Percentiles rank a stretch among this genome's conserved stretches.
These are phyloP conservation scores for Trichoderma gamsii DNA, from an alignment of 495 filamentous ascomycete species.

Conservation along the genomic window DNA sequence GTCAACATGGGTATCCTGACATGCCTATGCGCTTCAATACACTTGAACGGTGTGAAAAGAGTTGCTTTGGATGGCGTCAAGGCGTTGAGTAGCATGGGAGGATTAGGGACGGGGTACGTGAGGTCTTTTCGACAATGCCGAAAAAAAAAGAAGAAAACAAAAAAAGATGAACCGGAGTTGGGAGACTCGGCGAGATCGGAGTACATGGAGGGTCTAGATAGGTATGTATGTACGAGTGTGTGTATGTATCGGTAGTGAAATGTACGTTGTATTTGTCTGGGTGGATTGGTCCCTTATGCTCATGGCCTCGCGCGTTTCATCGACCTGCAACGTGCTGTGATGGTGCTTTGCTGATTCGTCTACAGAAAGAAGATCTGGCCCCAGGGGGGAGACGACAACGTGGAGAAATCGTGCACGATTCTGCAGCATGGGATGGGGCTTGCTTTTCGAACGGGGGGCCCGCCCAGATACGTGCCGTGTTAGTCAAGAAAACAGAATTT, in stretches of 20 bases:
- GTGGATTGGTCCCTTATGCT: not conserved
- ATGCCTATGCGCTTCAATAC: not conserved
- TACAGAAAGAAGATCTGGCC: not conserved
- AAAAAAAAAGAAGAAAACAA: not conserved
- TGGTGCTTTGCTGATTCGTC: not conserved
- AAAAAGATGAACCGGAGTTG: not conserved
- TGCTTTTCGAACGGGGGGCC: too few relatives aligned
- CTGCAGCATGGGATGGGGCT: too few relatives aligned
- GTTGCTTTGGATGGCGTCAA: not conserved
- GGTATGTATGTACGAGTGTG: constrained; percentile 6
- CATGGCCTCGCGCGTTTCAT: not conserved
- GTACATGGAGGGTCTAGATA: not conserved
- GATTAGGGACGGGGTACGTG: not conserved
- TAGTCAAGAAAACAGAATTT: not conserved
- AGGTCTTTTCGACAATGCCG: not conserved
- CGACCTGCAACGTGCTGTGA: not conserved
- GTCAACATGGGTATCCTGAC: not conserved
- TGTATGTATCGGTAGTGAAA: constrained; percentile 1
- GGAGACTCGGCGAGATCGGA: not conserved
- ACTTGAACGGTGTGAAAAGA: not conserved
- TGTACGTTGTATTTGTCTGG: constrained; percentile 2
- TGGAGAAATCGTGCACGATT: too few relatives aligned
- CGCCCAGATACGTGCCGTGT: too few relatives aligned
- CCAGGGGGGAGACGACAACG: too few relatives aligned
- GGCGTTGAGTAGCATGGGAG: not conserved